Conservation (phyloP, 2,329 filamentous ascomycete genomes). For the Hypomyces perniciosus region DNA sequence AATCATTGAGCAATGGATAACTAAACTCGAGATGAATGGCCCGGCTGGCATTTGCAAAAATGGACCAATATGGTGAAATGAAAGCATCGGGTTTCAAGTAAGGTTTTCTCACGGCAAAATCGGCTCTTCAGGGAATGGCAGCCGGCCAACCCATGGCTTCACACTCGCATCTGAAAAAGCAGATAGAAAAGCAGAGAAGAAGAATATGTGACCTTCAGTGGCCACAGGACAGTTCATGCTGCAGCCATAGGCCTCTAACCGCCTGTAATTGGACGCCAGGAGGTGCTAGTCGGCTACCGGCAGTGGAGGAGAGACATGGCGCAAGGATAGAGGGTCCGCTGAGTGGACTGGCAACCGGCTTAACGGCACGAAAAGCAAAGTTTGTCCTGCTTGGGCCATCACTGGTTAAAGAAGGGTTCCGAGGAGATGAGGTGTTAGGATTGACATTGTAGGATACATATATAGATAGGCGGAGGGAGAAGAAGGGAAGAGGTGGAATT, state of each 20-base stretch:
- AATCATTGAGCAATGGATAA: too few relatives aligned
- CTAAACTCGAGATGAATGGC: too few relatives aligned
- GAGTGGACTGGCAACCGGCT: constrained; percentile 10
- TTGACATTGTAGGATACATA: too few relatives aligned
- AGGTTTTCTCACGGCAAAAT: constrained; percentile 5
- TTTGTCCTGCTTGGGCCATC: background rate
- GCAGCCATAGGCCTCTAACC: background rate
- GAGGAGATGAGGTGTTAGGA: background rate
- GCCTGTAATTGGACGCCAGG: background rate
- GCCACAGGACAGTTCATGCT: background rate
- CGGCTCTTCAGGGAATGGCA: constrained; percentile 7
- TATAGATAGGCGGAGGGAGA: background rate
- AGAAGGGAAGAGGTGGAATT: background rate
- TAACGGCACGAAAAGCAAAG: constrained; percentile 5
- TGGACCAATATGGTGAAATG: too few relatives aligned
- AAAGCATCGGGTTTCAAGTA: too few relatives aligned
- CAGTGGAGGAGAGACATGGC: constrained; percentile 4
- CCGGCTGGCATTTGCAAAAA: too few relatives aligned
- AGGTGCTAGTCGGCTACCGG: constrained; percentile 9
- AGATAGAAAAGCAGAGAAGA: background rate
- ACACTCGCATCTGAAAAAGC: background rate
- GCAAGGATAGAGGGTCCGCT: constrained; percentile 1
- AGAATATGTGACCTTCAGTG: background rate
- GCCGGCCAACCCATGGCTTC: background rate
- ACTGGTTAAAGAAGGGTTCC: background rate